A percentile compares a stretch with the other conserved stretches of the same genome.
Evolutionary conservation across 306 rosid genomes (phyloP).

Genomic region (Myrica gale): DNA sequence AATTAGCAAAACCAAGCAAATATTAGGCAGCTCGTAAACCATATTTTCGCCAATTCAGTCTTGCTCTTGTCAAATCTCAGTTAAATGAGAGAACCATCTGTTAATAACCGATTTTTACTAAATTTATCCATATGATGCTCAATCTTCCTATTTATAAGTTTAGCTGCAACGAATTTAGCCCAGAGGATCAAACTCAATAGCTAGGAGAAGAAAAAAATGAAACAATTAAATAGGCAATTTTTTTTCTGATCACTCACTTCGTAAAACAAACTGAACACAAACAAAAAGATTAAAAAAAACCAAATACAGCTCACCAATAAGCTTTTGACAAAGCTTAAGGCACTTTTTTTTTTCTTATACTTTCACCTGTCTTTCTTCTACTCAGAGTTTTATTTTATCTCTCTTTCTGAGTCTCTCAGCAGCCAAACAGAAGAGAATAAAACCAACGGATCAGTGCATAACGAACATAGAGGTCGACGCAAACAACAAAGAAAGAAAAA

Average conservation of each 20-base stretch:
- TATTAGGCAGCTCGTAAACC: background rate
- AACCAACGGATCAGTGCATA: constrained; percentile 21
- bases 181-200: constrained; percentile 26
- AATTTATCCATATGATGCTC: background rate
- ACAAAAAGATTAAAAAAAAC: background rate
- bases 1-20: background rate
- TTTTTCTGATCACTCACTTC: background rate
- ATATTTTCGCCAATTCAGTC: background rate
- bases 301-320: background rate
- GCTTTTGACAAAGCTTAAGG: constrained; percentile 17
- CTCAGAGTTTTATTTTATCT: constrained; percentile 12
- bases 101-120: background rate
- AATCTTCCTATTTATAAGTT: background rate
- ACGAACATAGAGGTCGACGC: constrained; percentile 20
- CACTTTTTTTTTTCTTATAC: background rate
- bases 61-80: constrained; percentile 7
- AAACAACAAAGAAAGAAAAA: constrained; percentile 12
- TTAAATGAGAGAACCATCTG: background rate
- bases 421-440: constrained; percentile 32
- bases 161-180: background rate
- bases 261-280: background rate
- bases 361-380: constrained; percentile 27
- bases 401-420: constrained; percentile 5
- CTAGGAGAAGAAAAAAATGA: constrained; percentile 9
- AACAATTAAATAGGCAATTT: constrained; percentile 8